Conservation (phyloP, 371 early-diverging fungal genomes). For the Circinella umbellata region DNA sequence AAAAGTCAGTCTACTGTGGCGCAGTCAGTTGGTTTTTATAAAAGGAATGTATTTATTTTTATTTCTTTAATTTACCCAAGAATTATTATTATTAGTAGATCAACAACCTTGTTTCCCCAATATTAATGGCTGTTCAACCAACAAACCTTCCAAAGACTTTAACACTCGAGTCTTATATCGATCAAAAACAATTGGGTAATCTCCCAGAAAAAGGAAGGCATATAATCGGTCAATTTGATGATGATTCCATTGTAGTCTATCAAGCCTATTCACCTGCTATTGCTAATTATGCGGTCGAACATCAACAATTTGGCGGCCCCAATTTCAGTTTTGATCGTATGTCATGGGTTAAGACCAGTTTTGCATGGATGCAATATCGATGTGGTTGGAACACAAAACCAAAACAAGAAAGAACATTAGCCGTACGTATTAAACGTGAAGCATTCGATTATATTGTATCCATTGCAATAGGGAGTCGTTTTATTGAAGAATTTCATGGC, state of each 20-base stretch:
- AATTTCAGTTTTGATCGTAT: slow-evolving; percentile 37
- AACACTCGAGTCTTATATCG: slow-evolving; percentile 12
- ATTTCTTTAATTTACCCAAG: too few species aligned
- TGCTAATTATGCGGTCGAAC: slow-evolving; percentile 30
- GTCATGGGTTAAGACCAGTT: slow-evolving; percentile 56
- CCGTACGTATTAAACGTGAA: slow-evolving; percentile 30
- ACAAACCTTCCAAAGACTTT: slow-evolving; percentile 12
- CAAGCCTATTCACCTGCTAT: slow-evolving; percentile 43
- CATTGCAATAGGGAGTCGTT: slow-evolving; percentile 19
- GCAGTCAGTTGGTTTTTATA: too few species aligned
- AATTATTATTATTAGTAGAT: too few species aligned
- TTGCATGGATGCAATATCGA: slow-evolving; percentile 55
- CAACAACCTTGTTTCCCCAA: neutral
- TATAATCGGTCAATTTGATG: slow-evolving; percentile 32
- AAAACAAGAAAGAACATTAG: slow-evolving; percentile 43
- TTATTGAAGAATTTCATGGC: slow-evolving; percentile 8
- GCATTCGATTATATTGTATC: slow-evolving; percentile 33
- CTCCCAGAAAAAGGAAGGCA: slow-evolving; percentile 17
- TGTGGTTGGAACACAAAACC: slow-evolving; percentile 42
- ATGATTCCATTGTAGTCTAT: slow-evolving; percentile 41
- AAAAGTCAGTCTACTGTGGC: too few species aligned
- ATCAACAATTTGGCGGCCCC: slow-evolving; percentile 27
- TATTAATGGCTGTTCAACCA: neutral
- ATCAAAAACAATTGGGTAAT: neutral
- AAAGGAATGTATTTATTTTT: too few species aligned